These are phyloP conservation scores for Daldinia sp. DNA, from an alignment of 2,329 filamentous ascomycete genomes.

Conservation along the genomic window DNA sequence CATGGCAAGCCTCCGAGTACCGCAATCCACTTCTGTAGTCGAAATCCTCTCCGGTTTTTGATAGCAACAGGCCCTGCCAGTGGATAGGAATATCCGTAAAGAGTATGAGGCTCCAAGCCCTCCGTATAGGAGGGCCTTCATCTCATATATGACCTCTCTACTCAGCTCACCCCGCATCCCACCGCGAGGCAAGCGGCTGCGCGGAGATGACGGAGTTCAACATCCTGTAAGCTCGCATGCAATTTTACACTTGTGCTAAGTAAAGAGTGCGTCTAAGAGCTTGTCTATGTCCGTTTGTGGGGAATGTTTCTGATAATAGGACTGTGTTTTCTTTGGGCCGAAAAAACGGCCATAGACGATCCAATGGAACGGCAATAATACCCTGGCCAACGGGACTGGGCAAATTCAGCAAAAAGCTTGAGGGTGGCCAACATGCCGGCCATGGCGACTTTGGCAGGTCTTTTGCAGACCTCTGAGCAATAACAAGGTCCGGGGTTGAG, in stretches of 20 bases:
- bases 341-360: slow-evolving; percentile 8
- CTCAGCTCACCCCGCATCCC: slow-evolving; percentile 15
- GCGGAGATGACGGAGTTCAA: slow-evolving; percentile 8
- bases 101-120: slow-evolving; percentile 11
- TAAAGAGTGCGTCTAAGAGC: slow-evolving; percentile 11
- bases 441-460: slow-evolving; percentile 4
- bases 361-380: slow-evolving; percentile 5
- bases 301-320: slow-evolving; percentile 17
- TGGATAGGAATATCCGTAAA: slow-evolving; percentile 7
- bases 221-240: neutral
- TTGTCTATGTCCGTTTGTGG: slow-evolving; percentile 12
- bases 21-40: slow-evolving; percentile 3
- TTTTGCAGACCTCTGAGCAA: slow-evolving; percentile 3
- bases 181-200: slow-evolving; percentile 9
- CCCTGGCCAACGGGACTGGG: neutral
- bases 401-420: slow-evolving; percentile 4
- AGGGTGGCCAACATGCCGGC: slow-evolving; percentile 1
- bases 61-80: neutral
- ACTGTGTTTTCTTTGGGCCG: slow-evolving; percentile 8
- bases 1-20: slow-evolving; percentile 3
- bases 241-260: slow-evolving; percentile 13
- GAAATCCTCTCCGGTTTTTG: neutral
- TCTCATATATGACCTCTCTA: slow-evolving; percentile 11
- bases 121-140: neutral
- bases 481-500: slow-evolving; percentile 3